Evolutionary conservation across 116 monocot genomes (phyloP), one percentile per base, ranked within the genome.

Genomic region (Iris pallida): DNA sequence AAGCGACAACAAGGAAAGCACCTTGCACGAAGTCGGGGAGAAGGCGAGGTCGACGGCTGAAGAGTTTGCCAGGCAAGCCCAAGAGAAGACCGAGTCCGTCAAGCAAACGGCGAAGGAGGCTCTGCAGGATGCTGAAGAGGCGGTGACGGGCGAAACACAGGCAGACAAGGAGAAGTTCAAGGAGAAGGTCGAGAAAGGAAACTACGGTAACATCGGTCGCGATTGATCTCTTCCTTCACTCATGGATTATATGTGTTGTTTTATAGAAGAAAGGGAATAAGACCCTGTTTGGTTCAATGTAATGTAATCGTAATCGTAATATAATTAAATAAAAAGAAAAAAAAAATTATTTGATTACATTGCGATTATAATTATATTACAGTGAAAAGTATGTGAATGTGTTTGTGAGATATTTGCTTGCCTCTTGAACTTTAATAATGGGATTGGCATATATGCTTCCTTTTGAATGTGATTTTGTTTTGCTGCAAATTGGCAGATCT

Each of bases 11-110:
- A 43, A 1, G 44, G 15, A 43, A 13, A 43, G 15, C 43, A 44
- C 43, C 4, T n/a, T 61, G 42, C 61, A 61, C 4, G 71, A 60
- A 47, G 55, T 79, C 4, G 55, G 45, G 10, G 69, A 72, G 45
- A 85, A 79, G 82, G 86, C 82, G 20, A 69, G 70, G 45, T 82
- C 86, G 4, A 82, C 78, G 5, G 86, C 82, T 0, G 82, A 86
- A 12, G 82, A 86, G 56, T 86, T 86, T 65, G 5, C 48, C 8
- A 63, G 73, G 76, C 76, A 73, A 55, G 86, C 82, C 13, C 76
- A 82, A 57, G 76, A 82, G 67, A 82, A 76, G 63, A 43, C 71
- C 1, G 82, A 76, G 0, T 60, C 70, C 7, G 11, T 64, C 1
- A 51, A 55, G 44, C 61, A 76, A 1, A 70, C 16, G 1, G 66